These are phyloP conservation scores for Cardamine occulta DNA, from an alignment of 345 rosid species.

Conservation along the genomic window DNA sequence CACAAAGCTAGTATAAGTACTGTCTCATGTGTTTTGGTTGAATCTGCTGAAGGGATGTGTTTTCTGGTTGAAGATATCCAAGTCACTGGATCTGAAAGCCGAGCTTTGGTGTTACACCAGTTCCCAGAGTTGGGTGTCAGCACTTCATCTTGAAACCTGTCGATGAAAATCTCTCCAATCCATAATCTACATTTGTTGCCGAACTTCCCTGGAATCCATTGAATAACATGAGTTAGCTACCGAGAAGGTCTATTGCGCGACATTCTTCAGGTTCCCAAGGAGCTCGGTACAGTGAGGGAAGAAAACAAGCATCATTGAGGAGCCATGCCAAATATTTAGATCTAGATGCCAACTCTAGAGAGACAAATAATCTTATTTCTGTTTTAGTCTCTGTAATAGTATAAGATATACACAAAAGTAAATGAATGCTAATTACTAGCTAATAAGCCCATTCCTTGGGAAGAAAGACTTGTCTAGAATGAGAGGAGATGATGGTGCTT, in stretches of 20 bases:
- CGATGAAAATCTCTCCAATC: background rate
- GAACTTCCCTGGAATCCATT: background rate
- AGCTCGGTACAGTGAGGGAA: slow-evolving; percentile 65
- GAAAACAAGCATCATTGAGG: slow-evolving; percentile 81
- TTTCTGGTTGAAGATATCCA: slow-evolving; percentile 3
- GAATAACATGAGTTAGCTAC: slow-evolving; percentile 20
- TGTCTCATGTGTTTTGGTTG: background rate
- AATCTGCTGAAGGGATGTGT: slow-evolving; percentile 6
- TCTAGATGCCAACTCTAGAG: background rate
- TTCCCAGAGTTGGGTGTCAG: background rate
- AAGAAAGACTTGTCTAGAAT: slow-evolving; percentile 40
- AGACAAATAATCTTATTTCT: background rate
- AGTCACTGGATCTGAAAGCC: slow-evolving; percentile 11
- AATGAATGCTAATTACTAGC: slow-evolving; percentile 2
- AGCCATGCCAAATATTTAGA: background rate
- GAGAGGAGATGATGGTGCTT: slow-evolving; percentile 29
- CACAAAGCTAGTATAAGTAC: background rate
- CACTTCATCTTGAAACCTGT: background rate
- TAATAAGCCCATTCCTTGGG: slow-evolving; percentile 45
- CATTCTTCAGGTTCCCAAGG: slow-evolving; percentile 70
- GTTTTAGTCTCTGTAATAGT: background rate
- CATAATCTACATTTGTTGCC: background rate
- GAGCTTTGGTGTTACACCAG: background rate
- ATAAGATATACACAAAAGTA: slow-evolving; percentile 24
- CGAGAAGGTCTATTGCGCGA: slow-evolving; percentile 72